Percentiles rank a stretch among this genome's conserved stretches.
phyloP scores from a whole-genome alignment of 2,329 filamentous ascomycete species.

The Ceratocystis ficicola region DNA sequence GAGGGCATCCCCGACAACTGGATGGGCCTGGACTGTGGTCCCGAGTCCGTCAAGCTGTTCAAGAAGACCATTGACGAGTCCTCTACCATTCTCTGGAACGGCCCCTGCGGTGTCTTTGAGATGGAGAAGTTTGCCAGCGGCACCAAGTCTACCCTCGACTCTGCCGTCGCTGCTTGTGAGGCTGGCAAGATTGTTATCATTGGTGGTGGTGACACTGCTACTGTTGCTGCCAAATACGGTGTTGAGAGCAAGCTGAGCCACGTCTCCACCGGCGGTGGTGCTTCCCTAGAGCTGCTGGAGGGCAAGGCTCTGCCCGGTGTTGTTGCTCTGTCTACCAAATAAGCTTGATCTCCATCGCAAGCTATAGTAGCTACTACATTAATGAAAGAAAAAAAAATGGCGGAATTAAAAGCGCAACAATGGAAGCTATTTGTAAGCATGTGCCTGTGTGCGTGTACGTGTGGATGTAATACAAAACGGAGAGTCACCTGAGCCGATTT shows the following conservation, averaged over 20 bases:
- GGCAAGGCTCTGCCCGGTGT: slow-evolving; percentile 97
- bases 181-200: slow-evolving; percentile 95
- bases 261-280: slow-evolving; percentile 93
- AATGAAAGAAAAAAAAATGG: slow-evolving; percentile 12
- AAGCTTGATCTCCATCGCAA: slow-evolving; percentile 27
- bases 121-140: slow-evolving; percentile 86
- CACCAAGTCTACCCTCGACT: slow-evolving; percentile 85
- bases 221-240: slow-evolving; percentile 91
- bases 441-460: too few relatives aligned
- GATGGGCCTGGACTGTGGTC: slow-evolving; percentile 94
- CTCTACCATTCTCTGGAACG: slow-evolving; percentile 98
- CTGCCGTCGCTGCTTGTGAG: slow-evolving; percentile 68
- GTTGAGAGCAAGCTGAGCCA: slow-evolving; percentile 96
- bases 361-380: neutral
- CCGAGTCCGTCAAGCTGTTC: slow-evolving; percentile 79
- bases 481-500: neutral
- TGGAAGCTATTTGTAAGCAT: neutral
- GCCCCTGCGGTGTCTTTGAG: slow-evolving; percentile 93
- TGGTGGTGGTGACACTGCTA: slow-evolving; percentile 94
- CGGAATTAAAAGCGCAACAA: neutral
- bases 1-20: slow-evolving; percentile 85
- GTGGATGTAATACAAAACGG: too few relatives aligned
- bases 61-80: slow-evolving; percentile 74
- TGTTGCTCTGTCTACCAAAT: slow-evolving; percentile 71
- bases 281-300: slow-evolving; percentile 89